Base-by-base conservation (phyloP, 192 early-diverging fungal genomes). In the Borealophlyctis nickersoniae region DNA sequence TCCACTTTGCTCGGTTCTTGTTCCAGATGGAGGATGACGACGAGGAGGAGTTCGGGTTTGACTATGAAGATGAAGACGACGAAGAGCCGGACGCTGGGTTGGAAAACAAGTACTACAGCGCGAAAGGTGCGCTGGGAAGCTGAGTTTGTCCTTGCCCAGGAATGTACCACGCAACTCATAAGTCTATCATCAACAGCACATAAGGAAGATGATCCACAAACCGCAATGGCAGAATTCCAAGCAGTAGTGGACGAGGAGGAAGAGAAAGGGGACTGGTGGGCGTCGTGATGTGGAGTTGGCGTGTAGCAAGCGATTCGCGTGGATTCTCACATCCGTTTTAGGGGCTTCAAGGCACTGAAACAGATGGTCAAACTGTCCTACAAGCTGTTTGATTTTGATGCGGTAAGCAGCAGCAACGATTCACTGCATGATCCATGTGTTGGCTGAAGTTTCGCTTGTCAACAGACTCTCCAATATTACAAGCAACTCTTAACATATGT, bases 271-370 rank as follows among this genome's bases (percentile, higher is more conserved):
- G 91, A 94, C 52, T 94, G 92, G 91, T 92, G 75, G 63, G 66
- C 34, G 39, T 45, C 32, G 48, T 7, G 13, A 23, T n/a, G 52
- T 63, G 39, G 26, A 32, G n/a, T 3, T 54, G 11, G 13, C 5
- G 60, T 4, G 4, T 26, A 28, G 13, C n/a, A 11, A 9, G 14
- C n/a, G 45, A 13, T 32, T 59, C 36, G 24, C n/a, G 13, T 49
- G 49, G 49, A 4, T 4, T 5, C n/a, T 49, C 16, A n/a, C 52
- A 58, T 28, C 24, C 19, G 4, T 16, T 4, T 2, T 19, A 93
- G 92, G 92, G 90, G 91, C 23, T 94, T 94, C 74, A 94, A 93
- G 57, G 87, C 92, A 0, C 65, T 89, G 31, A 94, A 94, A 72
- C 92, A 94, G 67, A 91, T 90, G 79, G 80, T 87, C 48, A 94